Base-by-base conservation (phyloP, 345 rosid species). In the thale cress (Arabidopsis thaliana) region DNA sequence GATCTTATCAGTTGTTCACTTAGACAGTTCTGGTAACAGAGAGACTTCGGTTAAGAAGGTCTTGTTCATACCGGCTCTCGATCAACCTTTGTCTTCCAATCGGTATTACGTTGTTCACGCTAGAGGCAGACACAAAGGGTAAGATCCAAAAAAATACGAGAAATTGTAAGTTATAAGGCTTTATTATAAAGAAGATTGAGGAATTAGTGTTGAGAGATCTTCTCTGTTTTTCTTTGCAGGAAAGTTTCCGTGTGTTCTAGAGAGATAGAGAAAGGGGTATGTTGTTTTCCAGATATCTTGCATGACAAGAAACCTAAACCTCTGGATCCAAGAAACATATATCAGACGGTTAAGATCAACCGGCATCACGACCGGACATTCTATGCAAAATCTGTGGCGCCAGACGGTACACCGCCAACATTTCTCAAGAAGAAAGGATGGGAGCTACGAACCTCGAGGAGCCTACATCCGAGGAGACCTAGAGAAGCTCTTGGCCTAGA, bases 61-160 rank as follows among this genome's bases (percentile, higher is more conserved):
- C 55, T 84, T 85, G 88, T 89, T 91, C 71, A 67, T 88, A 62
- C 93, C 88, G 0, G 90, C 88, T 79, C 87, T 91, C 20, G 93
- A 88, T 69, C 85, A 82, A 66, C 89, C 96, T 16, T 69, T 87
- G 5, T 87, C 93, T 6, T 81, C 85, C 13, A 88, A 87, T 80
- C 72, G 73, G 45, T 90, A 85, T 70, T 88, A 86, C 61, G 88
- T 76, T 46, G 81, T 88, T 76, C 82, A 79, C 59, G 90, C 91
- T 28, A 83, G 78, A 78, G 87, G 91, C 46, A 79, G 75, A 69
- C 68, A 80, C 69, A 89, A 84, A 87, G 95, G 94, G 89, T 83
- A 83, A 28, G 80, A 67, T 75, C 53, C 22, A 3, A 50, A 38
- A 24, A 5, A 24, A 25, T 10, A 52, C 1, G 0, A 42, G 1